phyloP scores from a whole-genome alignment of 305 asterid genomes.

The Fraxinus paxiana region DNA sequence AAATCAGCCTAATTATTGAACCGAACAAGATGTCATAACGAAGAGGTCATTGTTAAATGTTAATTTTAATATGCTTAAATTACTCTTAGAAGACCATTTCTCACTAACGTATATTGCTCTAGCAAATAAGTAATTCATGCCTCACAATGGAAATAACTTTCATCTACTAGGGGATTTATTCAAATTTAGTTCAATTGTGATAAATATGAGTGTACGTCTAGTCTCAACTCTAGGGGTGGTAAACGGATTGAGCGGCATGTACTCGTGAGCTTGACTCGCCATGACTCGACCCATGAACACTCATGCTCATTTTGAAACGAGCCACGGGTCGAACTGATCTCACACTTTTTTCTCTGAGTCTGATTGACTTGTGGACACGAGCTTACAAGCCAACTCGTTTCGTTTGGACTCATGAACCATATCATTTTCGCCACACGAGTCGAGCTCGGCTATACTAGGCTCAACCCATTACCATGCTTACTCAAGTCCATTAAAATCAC shows the following conservation, averaged over 20 bases:
- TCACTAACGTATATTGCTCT: neutral
- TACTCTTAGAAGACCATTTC: neutral
- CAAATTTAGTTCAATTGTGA: neutral
- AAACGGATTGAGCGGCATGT: neutral
- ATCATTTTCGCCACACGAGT: no score
- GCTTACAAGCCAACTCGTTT: no score
- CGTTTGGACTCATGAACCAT: no score
- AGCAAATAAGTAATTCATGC: neutral
- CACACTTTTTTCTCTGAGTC: no score
- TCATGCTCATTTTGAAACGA: neutral
- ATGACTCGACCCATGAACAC: neutral
- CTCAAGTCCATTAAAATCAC: no score
- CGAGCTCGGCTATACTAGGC: no score
- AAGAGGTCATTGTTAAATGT: no score
- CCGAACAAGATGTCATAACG: neutral
- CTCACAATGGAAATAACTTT: neutral
- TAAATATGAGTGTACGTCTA: neutral
- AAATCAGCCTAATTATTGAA: neutral
- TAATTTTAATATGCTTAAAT: neutral
- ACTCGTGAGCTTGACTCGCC: neutral
- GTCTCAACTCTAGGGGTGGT: neutral
- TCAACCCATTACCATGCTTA: no score
- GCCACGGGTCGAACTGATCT: no score
- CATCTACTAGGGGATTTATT: neutral
- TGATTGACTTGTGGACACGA: no score